Conservation (phyloP, 2,329 filamentous ascomycete species). For the Arthrobotrys conoides region DNA sequence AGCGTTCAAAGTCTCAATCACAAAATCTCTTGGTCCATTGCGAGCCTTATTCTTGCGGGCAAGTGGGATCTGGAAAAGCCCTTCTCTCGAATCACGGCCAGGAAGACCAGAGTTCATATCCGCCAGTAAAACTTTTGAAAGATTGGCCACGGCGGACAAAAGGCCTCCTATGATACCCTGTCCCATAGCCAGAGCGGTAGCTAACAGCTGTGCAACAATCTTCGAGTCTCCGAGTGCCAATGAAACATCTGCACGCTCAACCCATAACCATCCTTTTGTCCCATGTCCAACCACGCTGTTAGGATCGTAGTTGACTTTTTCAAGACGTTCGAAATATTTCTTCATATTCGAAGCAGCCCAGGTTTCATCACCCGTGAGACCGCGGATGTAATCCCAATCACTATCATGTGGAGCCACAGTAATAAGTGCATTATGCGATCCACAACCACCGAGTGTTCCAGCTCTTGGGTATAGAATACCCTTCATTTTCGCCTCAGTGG, state of each 20-base stretch:
- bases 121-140: slow-evolving; percentile 63
- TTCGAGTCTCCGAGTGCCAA: slow-evolving; percentile 60
- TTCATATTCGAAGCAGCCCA: slow-evolving; percentile 69
- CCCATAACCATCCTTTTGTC: slow-evolving; percentile 67
- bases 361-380: slow-evolving; percentile 68
- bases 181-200: slow-evolving; percentile 64
- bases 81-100: slow-evolving; percentile 59
- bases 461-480: slow-evolving; percentile 70
- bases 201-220: slow-evolving; percentile 62
- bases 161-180: slow-evolving; percentile 59
- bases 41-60: slow-evolving; percentile 60
- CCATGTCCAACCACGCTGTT: slow-evolving; percentile 68
- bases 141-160: slow-evolving; percentile 60
- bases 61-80: slow-evolving; percentile 63
- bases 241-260: slow-evolving; percentile 25
- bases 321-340: slow-evolving; percentile 68
- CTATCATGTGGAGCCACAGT: slow-evolving; percentile 67
- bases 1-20: slow-evolving; percentile 64
- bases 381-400: slow-evolving; percentile 68
- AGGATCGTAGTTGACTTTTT: slow-evolving; percentile 68
- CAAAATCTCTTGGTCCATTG: slow-evolving; percentile 63
- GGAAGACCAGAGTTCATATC: slow-evolving; percentile 64
- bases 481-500: slow-evolving; percentile 67
- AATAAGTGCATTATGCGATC: slow-evolving; percentile 62
- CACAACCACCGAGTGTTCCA: slow-evolving; percentile 70